Percentiles rank a stretch among this genome's conserved stretches.
phyloP scores from a whole-genome alignment of 2,329 filamentous ascomycete genomes.

The Penicillium palitans region DNA sequence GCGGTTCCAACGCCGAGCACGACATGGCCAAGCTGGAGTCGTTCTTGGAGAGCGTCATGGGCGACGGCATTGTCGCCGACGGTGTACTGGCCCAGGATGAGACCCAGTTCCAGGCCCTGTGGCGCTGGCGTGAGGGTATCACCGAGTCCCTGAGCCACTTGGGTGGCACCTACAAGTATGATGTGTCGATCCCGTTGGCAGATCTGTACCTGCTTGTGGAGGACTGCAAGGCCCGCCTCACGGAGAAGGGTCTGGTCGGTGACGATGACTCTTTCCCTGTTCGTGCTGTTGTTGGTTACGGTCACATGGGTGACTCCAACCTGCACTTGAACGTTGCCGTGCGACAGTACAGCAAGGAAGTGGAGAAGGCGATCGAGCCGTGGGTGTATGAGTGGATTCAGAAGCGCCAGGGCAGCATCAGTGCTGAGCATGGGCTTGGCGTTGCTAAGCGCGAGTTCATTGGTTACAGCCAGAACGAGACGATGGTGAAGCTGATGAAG shows the following conservation, averaged over 20 bases:
- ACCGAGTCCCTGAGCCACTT: conserved; percentile 85
- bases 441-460: conserved; percentile 95
- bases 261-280: conserved; percentile 75
- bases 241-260: conserved; percentile 72
- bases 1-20: conserved; percentile 89
- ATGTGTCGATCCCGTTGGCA: conserved; percentile 85
- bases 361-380: conserved; percentile 86
- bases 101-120: conserved; percentile 81
- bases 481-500: conserved; percentile 88
- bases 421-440: conserved; percentile 91
- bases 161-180: conserved; percentile 98
- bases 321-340: conserved; percentile 89
- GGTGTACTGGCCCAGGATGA: conserved; percentile 92
- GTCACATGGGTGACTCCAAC: conserved; percentile 97
- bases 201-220: conserved; percentile 89
- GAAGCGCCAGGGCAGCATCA: conserved; percentile 86
- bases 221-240: conserved; percentile 73
- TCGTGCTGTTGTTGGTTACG: conserved; percentile 89
- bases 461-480: conserved; percentile 85
- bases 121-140: conserved; percentile 92
- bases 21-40: conserved; percentile 86
- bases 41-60: conserved; percentile 91
- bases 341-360: conserved; percentile 77
- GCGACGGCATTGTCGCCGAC: conserved; percentile 79
- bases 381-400: conserved; percentile 98